These are phyloP conservation scores for Nicotiana tabacum DNA, from an alignment of 257 asterid genomes.

Conservation along the genomic window DNA sequence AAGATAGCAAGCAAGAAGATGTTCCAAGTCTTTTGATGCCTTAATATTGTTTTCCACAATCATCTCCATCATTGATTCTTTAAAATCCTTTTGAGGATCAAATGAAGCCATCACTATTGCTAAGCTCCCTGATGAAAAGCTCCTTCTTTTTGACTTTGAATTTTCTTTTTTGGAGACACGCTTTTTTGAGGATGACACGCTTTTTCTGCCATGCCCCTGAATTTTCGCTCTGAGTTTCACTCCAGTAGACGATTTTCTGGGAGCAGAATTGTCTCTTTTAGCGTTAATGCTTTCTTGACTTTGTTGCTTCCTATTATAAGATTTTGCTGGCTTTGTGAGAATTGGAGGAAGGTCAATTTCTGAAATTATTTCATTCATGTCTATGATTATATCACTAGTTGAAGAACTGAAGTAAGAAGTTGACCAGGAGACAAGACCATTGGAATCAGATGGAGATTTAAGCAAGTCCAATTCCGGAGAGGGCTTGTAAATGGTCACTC, in stretches of 20 bases:
- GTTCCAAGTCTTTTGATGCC: conserved; percentile 68
- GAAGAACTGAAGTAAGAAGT: conserved; percentile 27
- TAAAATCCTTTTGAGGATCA: conserved; percentile 79
- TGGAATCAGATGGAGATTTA: conserved; percentile 22
- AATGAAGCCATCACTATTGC: conserved; percentile 80
- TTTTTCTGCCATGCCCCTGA: conserved; percentile 25
- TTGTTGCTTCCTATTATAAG: not conserved
- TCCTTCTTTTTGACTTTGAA: conserved; percentile 18
- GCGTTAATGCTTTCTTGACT: not conserved
- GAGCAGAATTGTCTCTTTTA: conserved; percentile 20
- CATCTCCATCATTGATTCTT: conserved; percentile 94
- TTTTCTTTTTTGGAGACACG: not conserved
- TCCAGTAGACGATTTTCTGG: conserved; percentile 23
- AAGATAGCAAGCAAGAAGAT: conserved; percentile 86
- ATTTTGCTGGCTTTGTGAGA: conserved; percentile 16
- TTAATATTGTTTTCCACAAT: conserved; percentile 68
- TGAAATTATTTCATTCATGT: conserved; percentile 35
- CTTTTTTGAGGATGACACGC: conserved; percentile 17
- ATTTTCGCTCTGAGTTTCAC: conserved; percentile 47
- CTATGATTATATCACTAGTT: conserved; percentile 51
- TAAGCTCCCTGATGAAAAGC: conserved; percentile 43
- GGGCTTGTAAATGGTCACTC: conserved; percentile 69
- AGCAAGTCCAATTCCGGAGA: conserved; percentile 44
- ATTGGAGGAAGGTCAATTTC: conserved; percentile 60
- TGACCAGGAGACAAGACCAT: conserved; percentile 15